Percentiles rank a stretch among this genome's conserved stretches.
These are phyloP conservation scores for Leccinum holopus DNA, from an alignment of 1,284 basidiomycete genomes.

Conservation along the genomic window DNA sequence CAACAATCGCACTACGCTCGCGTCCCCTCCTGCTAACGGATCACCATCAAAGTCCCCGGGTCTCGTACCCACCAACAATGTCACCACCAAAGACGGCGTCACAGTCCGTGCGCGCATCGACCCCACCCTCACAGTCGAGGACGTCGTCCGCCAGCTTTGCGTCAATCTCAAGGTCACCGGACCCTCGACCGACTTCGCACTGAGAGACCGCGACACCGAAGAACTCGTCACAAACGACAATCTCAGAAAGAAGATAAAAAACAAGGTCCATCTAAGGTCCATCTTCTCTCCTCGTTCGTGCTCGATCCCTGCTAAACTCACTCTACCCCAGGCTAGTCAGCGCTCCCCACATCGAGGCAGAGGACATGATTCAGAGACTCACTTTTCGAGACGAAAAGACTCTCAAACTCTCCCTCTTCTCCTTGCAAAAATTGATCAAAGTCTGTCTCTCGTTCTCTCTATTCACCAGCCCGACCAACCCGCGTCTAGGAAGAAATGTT, in stretches of 20 bases:
- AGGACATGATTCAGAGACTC: constrained; percentile 77
- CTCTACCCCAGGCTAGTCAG: constrained; percentile 62
- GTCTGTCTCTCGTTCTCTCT: constrained; percentile 35
- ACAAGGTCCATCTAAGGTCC: constrained; percentile 78
- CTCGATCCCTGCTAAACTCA: constrained; percentile 6
- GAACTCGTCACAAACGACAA: constrained; percentile 92
- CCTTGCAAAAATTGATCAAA: constrained; percentile 80
- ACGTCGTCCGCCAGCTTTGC: constrained; percentile 77
- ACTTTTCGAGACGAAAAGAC: constrained; percentile 58
- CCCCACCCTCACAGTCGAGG: constrained; percentile 73
- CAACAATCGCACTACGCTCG: constrained; percentile 32
- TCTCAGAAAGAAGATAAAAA: constrained; percentile 77
- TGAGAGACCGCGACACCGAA: constrained; percentile 83
- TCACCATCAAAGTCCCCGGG: constrained; percentile 37
- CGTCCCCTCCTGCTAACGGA: constrained; percentile 41
- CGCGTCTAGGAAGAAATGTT: constrained; percentile 79
- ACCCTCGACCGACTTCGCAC: constrained; percentile 75
- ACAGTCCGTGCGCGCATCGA: constrained; percentile 80
- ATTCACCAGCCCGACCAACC: constrained; percentile 1
- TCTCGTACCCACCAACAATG: constrained; percentile 77
- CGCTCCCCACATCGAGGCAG: constrained; percentile 79
- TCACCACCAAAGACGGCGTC: constrained; percentile 68
- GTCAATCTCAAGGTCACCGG: constrained; percentile 82
- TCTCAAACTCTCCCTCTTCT: constrained; percentile 71
- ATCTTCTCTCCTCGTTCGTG: constrained; percentile 30